A percentile compares a stretch with the other conserved stretches of the same genome.
These are phyloP conservation scores for Astragalus glycyphyllos DNA, from an alignment of 306 rosid species.

Conservation along the genomic window DNA sequence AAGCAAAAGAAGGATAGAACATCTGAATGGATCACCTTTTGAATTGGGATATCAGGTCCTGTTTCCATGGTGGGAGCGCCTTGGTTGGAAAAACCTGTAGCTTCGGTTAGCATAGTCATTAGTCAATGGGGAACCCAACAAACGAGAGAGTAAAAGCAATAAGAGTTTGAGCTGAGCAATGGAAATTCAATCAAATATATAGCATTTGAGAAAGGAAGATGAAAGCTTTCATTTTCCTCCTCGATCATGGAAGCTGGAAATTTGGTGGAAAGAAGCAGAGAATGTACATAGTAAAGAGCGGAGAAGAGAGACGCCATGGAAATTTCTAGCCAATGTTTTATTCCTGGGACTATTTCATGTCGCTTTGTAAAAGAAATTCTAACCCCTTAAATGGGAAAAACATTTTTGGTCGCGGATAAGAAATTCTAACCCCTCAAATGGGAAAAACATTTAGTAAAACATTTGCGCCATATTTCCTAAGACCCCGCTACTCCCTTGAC, in stretches of 20 bases:
- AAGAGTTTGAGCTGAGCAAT: conserved; percentile 13
- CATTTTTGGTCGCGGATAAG: too few relatives aligned
- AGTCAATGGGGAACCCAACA: conserved; percentile 41
- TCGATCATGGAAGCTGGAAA: conserved; percentile 38
- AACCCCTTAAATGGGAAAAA: too few relatives aligned
- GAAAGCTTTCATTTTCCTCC: conserved; percentile 1
- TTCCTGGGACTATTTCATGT: too few relatives aligned
- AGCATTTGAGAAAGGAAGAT: background rate
- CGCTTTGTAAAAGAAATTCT: too few relatives aligned
- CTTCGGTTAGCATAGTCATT: conserved; percentile 44
- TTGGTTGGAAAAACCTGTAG: conserved; percentile 15
- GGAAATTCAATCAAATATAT: conserved; percentile 14
- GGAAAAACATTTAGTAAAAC: too few relatives aligned
- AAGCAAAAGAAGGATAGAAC: background rate
- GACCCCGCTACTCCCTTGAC: too few relatives aligned
- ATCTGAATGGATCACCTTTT: conserved; percentile 35
- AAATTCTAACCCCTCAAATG: too few relatives aligned
- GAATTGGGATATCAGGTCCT: conserved; percentile 36
- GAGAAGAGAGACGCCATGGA: conserved; percentile 46
- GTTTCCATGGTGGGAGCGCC: conserved; percentile 11
- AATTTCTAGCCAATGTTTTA: background rate
- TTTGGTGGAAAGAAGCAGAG: conserved; percentile 15
- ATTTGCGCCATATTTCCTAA: too few relatives aligned
- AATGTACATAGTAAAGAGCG: conserved; percentile 40
- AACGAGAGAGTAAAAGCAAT: conserved; percentile 34